phyloP scores from a whole-genome alignment of 306 rosid species.

The Luffa acutangula region DNA sequence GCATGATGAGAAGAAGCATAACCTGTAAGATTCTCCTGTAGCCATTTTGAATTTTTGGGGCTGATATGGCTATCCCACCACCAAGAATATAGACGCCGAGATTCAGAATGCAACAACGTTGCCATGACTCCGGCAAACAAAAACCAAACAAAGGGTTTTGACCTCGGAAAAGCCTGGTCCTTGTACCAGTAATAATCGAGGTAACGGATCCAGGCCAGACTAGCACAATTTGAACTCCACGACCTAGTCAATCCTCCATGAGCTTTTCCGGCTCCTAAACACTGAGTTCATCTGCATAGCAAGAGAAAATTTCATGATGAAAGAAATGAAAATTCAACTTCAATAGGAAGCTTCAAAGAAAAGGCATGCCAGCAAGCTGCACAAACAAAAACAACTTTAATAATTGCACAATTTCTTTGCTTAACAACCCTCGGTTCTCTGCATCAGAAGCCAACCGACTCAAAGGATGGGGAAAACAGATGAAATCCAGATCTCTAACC shows the following conservation, averaged over 20 bases:
- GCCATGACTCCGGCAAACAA: slow-evolving; percentile 70
- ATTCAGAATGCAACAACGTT: slow-evolving; percentile 61
- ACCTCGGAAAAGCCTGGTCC: slow-evolving; percentile 35
- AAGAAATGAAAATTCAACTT: neutral
- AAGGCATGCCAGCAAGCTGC: slow-evolving; percentile 1
- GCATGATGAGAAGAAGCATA: neutral
- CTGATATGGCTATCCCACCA: slow-evolving; percentile 99
- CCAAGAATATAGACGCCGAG: slow-evolving; percentile 96
- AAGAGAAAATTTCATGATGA: neutral
- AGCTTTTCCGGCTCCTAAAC: slow-evolving; percentile 10
- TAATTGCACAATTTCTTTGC: neutral
- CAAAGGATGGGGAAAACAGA: neutral
- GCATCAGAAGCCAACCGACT: neutral
- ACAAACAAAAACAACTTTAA: neutral
- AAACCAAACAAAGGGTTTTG: slow-evolving; percentile 49
- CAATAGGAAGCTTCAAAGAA: neutral
- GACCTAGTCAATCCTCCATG: slow-evolving; percentile 10
- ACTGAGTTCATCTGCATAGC: slow-evolving; percentile 23
- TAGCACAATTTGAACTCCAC: slow-evolving; percentile 20
- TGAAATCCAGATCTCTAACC: slow-evolving; percentile 1
- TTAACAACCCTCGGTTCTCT: neutral
- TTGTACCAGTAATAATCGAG: slow-evolving; percentile 26
- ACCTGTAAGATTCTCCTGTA: slow-evolving; percentile 97
- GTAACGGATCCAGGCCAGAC: slow-evolving; percentile 61
- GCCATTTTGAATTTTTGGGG: slow-evolving; percentile 98